phyloP scores from a whole-genome alignment of 2,329 filamentous ascomycete species.

The Pseudodiploospora longispora region DNA sequence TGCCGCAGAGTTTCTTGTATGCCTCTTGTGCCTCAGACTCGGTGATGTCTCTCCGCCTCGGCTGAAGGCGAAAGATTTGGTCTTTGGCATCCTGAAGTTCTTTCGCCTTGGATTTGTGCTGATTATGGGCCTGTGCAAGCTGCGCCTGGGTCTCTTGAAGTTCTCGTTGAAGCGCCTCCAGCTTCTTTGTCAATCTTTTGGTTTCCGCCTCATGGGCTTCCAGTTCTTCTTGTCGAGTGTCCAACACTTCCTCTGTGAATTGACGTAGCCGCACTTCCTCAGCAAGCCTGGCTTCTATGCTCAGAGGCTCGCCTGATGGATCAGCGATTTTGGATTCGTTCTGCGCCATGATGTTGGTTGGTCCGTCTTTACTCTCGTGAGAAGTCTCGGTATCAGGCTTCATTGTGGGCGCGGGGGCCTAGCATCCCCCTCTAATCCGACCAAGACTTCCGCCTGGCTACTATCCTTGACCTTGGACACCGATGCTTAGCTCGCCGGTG shows the following conservation, averaged over 20 bases:
- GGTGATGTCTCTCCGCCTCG: slow-evolving; percentile 25
- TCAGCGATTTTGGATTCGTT: slow-evolving; percentile 2
- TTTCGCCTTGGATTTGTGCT: slow-evolving; percentile 17
- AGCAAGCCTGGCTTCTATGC: slow-evolving; percentile 18
- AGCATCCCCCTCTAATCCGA: background rate
- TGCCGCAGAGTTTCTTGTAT: slow-evolving; percentile 24
- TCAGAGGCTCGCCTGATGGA: too few relatives aligned
- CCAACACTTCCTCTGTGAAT: slow-evolving; percentile 29
- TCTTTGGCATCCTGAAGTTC: slow-evolving; percentile 22
- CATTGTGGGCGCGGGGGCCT: slow-evolving; percentile 8
- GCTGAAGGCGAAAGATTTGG: slow-evolving; percentile 25
- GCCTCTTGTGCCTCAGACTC: slow-evolving; percentile 26
- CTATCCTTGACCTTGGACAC: too few relatives aligned
- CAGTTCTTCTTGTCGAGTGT: slow-evolving; percentile 27
- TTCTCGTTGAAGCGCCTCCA: slow-evolving; percentile 23
- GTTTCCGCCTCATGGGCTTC: slow-evolving; percentile 23
- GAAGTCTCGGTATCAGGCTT: slow-evolving; percentile 8
- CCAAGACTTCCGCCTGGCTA: too few relatives aligned
- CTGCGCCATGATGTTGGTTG: slow-evolving; percentile 1
- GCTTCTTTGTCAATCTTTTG: slow-evolving; percentile 16
- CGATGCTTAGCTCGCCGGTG: too few relatives aligned
- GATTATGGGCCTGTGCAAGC: slow-evolving; percentile 21
- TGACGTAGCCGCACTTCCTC: slow-evolving; percentile 25
- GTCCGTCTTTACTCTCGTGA: background rate
- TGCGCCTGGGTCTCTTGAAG: slow-evolving; percentile 21